Evolutionary conservation across 2,329 filamentous ascomycete genomes (phyloP).

Genomic region (Plenodomus tracheiphilus): DNA sequence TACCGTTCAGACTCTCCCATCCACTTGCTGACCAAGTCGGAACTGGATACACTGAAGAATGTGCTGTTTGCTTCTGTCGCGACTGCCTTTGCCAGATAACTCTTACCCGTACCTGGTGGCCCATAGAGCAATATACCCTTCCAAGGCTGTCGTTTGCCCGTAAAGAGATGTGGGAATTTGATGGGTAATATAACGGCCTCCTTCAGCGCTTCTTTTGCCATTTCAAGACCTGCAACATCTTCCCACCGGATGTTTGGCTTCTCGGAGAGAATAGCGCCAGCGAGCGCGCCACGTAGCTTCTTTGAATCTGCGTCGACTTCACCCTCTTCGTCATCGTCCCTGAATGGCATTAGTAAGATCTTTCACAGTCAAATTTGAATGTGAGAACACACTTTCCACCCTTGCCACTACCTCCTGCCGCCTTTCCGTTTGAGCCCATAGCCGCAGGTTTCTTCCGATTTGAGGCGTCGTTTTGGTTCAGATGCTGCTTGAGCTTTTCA

Average conservation of each 20-base stretch:
- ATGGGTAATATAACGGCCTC: constrained; percentile 97
- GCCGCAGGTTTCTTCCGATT: constrained; percentile 72
- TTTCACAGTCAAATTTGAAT: neutral
- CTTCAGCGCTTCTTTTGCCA: constrained; percentile 94
- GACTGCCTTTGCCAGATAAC: constrained; percentile 94
- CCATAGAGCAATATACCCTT: constrained; percentile 97
- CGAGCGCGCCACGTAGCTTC: constrained; percentile 88
- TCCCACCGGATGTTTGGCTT: constrained; percentile 98
- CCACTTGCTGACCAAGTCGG: constrained; percentile 97
- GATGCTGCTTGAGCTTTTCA: constrained; percentile 93
- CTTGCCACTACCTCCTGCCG: constrained; percentile 65
- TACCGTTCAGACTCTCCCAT: constrained; percentile 99
- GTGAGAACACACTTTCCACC: constrained; percentile 51
- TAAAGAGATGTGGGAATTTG: constrained; percentile 96
- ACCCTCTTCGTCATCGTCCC: constrained; percentile 64
- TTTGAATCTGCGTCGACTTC: constrained; percentile 85
- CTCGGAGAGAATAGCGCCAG: constrained; percentile 90
- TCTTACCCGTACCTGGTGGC: constrained; percentile 95
- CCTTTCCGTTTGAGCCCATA: constrained; percentile 72
- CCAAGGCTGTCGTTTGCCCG: constrained; percentile 95
- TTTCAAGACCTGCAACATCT: constrained; percentile 92
- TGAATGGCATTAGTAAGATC: constrained; percentile 18
- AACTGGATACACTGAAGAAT: constrained; percentile 98
- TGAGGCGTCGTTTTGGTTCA: constrained; percentile 69
- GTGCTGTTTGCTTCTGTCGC: constrained; percentile 98